Conservation (phyloP, 345 rosid genomes). For the Brassica juncea region DNA sequence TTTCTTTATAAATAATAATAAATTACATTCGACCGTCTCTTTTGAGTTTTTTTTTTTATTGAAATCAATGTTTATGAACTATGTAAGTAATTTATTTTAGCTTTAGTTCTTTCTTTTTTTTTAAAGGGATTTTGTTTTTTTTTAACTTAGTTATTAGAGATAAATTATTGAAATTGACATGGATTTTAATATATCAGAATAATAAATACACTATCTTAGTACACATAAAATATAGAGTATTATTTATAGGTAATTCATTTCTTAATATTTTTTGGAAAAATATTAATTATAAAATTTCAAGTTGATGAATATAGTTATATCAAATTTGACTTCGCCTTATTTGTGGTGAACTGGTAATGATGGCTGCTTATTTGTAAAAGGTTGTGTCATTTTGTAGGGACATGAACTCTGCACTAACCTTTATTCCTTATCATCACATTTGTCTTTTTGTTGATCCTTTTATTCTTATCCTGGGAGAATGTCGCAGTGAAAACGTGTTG, state of each 20-base stretch:
- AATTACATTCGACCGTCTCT: neutral
- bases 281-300: neutral
- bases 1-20: too few species aligned
- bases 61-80: neutral
- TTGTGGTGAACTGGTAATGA: neutral
- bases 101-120: too few species aligned
- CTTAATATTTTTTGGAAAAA: neutral
- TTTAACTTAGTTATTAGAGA: neutral
- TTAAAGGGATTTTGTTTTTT: too few species aligned
- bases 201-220: neutral
- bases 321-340: constrained; percentile 18
- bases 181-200: neutral
- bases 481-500: neutral
- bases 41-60: neutral
- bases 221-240: neutral
- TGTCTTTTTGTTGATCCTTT: constrained; percentile 5
- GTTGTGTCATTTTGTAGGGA: constrained; percentile 16
- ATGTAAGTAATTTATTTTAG: neutral
- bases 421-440: neutral
- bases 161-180: neutral
- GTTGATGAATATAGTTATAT: neutral
- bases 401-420: neutral
- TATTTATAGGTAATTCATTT: neutral
- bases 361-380: neutral
- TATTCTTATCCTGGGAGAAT: neutral